phyloP scores from a whole-genome alignment of 176 grass and related monocot genomes.

The Canna indica region DNA sequence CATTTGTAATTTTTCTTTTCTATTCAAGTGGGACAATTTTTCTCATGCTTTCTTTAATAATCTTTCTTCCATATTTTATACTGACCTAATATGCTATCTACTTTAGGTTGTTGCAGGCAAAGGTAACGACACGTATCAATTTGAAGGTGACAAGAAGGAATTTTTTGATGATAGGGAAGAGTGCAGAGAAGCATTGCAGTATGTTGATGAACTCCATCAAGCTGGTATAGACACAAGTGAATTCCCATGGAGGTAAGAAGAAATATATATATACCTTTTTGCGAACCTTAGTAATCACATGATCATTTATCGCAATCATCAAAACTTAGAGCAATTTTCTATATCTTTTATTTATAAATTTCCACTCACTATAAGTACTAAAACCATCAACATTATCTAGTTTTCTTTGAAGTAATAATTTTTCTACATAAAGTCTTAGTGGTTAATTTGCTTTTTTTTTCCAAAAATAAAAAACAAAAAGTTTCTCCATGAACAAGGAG shows the following conservation, averaged over 20 bases:
- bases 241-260: slow-evolving; percentile 84
- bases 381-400: background rate
- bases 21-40: background rate
- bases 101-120: slow-evolving; percentile 89
- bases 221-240: slow-evolving; percentile 97
- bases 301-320: no score
- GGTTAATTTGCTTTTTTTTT: background rate
- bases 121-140: slow-evolving; percentile 72
- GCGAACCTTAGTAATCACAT: background rate
- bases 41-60: background rate
- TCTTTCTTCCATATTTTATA: background rate
- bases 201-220: slow-evolving; percentile 76
- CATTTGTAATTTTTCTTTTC: background rate
- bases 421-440: background rate
- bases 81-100: background rate
- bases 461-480: no score
- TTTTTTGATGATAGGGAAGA: slow-evolving; percentile 98
- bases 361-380: background rate
- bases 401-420: background rate
- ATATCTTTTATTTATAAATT: background rate
- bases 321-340: no score
- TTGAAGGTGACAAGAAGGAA: slow-evolving; percentile 78
- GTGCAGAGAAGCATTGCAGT: slow-evolving; percentile 88
- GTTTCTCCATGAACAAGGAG: background rate
- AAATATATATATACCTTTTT: slow-evolving; percentile 12